Evolutionary conservation across 1,139 yeast genomes (phyloP).

Genomic region (Yamadazyma spencermartinsiae): DNA sequence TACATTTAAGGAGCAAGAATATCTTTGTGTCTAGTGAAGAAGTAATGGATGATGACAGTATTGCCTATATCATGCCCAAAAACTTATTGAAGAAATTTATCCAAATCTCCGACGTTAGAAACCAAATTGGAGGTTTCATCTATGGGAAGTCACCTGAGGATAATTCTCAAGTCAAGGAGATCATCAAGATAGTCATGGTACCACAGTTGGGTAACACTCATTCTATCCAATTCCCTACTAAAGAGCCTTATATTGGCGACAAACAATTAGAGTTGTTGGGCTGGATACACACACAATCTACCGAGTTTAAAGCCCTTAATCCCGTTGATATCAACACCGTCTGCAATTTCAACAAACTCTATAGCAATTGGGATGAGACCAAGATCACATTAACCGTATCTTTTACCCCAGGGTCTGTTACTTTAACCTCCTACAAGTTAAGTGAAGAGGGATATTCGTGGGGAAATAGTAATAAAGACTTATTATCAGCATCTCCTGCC

Average conservation of each 20-base stretch:
- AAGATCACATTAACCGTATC: slow-evolving; percentile 65
- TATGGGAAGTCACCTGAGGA: slow-evolving; percentile 78
- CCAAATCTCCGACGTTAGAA: slow-evolving; percentile 76
- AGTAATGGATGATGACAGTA: slow-evolving; percentile 48
- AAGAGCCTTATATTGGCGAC: slow-evolving; percentile 37
- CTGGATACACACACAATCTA: slow-evolving; percentile 77
- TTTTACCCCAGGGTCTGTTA: slow-evolving; percentile 82
- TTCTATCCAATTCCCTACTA: slow-evolving; percentile 61
- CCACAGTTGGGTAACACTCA: slow-evolving; percentile 85
- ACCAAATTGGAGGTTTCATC: slow-evolving; percentile 79
- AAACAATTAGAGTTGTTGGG: slow-evolving; percentile 62
- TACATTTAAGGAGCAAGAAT: slow-evolving; percentile 75
- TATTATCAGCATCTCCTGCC: slow-evolving; percentile 51
- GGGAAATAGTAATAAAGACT: slow-evolving; percentile 70
- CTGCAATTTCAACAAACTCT: slow-evolving; percentile 41
- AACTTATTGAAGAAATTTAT: slow-evolving; percentile 77
- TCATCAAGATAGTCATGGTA: slow-evolving; percentile 70
- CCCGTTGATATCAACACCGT: slow-evolving; percentile 72
- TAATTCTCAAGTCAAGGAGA: slow-evolving; percentile 72
- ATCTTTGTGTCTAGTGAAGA: slow-evolving; percentile 64
- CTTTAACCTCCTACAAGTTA: slow-evolving; percentile 66
- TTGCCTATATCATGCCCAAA: slow-evolving; percentile 77
- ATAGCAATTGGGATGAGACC: slow-evolving; percentile 32
- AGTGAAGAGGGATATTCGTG: slow-evolving; percentile 70
- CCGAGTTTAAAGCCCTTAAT: slow-evolving; percentile 60